Conservation (phyloP, 139 green algal species). For the Coelastrella sp. region DNA sequence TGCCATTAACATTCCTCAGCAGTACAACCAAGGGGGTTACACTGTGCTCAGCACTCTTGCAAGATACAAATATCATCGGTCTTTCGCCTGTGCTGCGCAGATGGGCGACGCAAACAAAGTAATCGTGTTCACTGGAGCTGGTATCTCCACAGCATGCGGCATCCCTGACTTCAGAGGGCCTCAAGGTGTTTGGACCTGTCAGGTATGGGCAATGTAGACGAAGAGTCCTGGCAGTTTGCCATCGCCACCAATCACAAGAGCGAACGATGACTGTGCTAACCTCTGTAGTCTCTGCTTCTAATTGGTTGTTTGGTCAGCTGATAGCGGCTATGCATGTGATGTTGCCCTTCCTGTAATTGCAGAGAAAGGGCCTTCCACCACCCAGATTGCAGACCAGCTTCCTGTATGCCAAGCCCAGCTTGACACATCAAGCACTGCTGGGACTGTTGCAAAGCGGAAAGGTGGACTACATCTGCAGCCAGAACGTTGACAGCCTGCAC, state of each 20-base stretch:
- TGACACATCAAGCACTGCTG: constrained; percentile 79
- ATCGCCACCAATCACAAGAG: no score
- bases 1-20: no score
- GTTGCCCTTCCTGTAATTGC: constrained; percentile 13
- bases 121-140: constrained; percentile 93
- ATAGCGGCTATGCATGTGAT: no score
- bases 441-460: constrained; percentile 52
- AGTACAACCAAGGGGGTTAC: no score
- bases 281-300: no score
- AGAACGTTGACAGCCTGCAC: constrained; percentile 96
- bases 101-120: constrained; percentile 55
- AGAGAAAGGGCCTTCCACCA: constrained; percentile 66
- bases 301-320: no score
- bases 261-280: no score
- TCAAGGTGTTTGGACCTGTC: constrained; percentile 91
- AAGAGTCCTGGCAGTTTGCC: no score
- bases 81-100: no score
- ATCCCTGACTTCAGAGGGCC: constrained; percentile 96
- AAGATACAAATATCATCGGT: no score
- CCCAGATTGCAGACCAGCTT: constrained; percentile 78
- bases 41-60: no score
- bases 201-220: no score
- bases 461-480: constrained; percentile 70
- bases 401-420: constrained; percentile 77
- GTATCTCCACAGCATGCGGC: constrained; percentile 91